Conservation (phyloP, 2,329 filamentous ascomycete species). For the Paramyrothecium roridum region DNA sequence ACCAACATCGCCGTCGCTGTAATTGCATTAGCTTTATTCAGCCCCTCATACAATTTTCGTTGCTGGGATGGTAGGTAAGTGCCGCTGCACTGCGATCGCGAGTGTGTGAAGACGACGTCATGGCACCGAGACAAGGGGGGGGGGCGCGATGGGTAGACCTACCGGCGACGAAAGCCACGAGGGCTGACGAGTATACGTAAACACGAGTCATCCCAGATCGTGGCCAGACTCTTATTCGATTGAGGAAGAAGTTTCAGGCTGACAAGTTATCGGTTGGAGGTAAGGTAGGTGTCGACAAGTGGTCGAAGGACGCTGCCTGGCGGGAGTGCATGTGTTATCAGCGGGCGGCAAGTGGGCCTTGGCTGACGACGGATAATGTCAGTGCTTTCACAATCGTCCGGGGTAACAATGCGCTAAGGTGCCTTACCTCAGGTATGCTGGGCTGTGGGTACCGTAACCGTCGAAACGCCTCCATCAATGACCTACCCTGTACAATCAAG, state of each 20-base stretch:
- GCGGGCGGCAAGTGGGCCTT: too few relatives aligned
- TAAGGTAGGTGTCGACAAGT: background rate
- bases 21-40: conserved; percentile 1
- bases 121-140: background rate
- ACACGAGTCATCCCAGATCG: conserved; percentile 36
- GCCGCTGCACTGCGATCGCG: background rate
- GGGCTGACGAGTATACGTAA: conserved; percentile 37
- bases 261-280: conserved; percentile 15
- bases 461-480: too few relatives aligned
- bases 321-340: background rate
- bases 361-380: too few relatives aligned
- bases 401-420: too few relatives aligned
- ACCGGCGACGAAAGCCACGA: conserved; percentile 41
- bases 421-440: too few relatives aligned
- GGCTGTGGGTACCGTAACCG: too few relatives aligned
- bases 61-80: background rate
- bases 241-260: conserved; percentile 13
- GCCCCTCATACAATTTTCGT: background rate
- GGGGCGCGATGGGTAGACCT: conserved; percentile 19
- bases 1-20: conserved; percentile 70
- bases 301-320: conserved; percentile 6
- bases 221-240: background rate
- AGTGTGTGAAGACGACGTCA: background rate
- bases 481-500: too few relatives aligned
- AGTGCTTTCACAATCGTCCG: too few relatives aligned